Evolutionary conservation across 164 flowering plant species (phyloP), one percentile per base, ranked within the genome.

Genomic region (Umbilicus rupestris): DNA sequence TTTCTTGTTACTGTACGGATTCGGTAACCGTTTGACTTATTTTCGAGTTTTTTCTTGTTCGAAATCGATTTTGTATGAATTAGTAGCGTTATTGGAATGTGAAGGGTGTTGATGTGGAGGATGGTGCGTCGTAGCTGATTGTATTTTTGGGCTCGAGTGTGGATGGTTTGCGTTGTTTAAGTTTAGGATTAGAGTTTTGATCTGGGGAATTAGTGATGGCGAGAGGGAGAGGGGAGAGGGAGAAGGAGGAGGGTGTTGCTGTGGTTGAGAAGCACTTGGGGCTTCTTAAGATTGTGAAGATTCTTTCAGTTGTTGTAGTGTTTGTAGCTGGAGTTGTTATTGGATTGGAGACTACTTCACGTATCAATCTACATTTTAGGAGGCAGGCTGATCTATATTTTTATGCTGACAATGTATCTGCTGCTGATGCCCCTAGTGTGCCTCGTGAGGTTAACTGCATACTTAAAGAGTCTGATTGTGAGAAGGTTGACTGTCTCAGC

Each of bases 251-350:
- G 3, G 44, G 7, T 41, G 44, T 9, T 7, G 44, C 10, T 9
- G 12, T 41, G 12, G 30, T 16, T 22, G 70, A 62, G 15, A 68
- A 62, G 58, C 80, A 57, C 63, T n/a, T 62, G 24, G 77, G 79
- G 12, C 67, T 76, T 64, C 65, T 78, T 2, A 80, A 72, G 63
- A 72, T 84, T 14, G 71, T 73, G 14, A 82, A 74, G 64, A 35
- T 80, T 14, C 65, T 86, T 5, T 69, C 77, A 0, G 42, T 73
- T 57, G 64, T 86, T 72, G 73, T 84, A 4, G 69, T 86, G 26
- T 86, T 86, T 47, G 85, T 78, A 5, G 81, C 80, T 0, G 90
- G 90, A 0, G 75, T 84, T 20, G 81, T 82, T 9, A 73, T 84
- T 24, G 90, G 90, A 5, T 70, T 84, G 30, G 70, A 66, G 1